phyloP scores from a whole-genome alignment of 2,329 filamentous ascomycete species.

The Venturia oleaginea region DNA sequence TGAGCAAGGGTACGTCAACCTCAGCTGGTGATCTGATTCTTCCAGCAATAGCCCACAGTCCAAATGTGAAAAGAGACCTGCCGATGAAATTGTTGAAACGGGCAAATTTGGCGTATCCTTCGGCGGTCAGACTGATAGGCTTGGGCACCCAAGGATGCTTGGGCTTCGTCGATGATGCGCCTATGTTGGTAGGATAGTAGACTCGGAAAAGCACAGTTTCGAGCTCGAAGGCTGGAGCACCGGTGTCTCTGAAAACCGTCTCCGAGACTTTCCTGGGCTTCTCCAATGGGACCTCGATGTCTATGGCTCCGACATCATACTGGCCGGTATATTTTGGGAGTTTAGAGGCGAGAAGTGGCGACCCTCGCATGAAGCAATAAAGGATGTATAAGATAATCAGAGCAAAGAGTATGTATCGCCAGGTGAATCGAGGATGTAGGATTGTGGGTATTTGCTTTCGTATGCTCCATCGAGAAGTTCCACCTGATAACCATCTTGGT shows the following conservation, averaged over 20 bases:
- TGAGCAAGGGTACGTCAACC: slow-evolving; percentile 13
- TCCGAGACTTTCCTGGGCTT: slow-evolving; percentile 3
- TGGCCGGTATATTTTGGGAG: slow-evolving; percentile 71
- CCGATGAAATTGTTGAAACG: slow-evolving; percentile 18
- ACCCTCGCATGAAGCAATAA: slow-evolving; percentile 28
- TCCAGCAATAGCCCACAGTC: slow-evolving; percentile 8
- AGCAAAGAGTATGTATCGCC: slow-evolving; percentile 2
- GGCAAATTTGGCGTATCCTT: slow-evolving; percentile 29
- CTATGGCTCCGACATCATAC: slow-evolving; percentile 68
- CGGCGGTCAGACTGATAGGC: slow-evolving; percentile 8
- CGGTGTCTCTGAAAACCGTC: slow-evolving; percentile 40
- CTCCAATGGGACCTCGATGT: slow-evolving; percentile 61
- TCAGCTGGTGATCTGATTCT: slow-evolving; percentile 10
- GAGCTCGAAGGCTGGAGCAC: slow-evolving; percentile 44
- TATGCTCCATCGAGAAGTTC: neutral
- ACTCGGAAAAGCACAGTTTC: slow-evolving; percentile 71
- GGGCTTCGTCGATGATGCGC: slow-evolving; percentile 3
- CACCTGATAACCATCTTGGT: slow-evolving; percentile 4
- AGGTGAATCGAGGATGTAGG: slow-evolving; percentile 7
- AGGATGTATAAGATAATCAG: slow-evolving; percentile 18
- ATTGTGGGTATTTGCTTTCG: neutral
- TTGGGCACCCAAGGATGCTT: slow-evolving; percentile 21
- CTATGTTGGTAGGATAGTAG: slow-evolving; percentile 56
- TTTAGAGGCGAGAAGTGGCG: slow-evolving; percentile 33
- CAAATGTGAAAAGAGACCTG: slow-evolving; percentile 5